A percentile compares a stretch with the other conserved stretches of the same genome.
These are phyloP conservation scores for Dactylellina drechsleri DNA, from an alignment of 2,329 filamentous ascomycete species.

Conservation along the genomic window DNA sequence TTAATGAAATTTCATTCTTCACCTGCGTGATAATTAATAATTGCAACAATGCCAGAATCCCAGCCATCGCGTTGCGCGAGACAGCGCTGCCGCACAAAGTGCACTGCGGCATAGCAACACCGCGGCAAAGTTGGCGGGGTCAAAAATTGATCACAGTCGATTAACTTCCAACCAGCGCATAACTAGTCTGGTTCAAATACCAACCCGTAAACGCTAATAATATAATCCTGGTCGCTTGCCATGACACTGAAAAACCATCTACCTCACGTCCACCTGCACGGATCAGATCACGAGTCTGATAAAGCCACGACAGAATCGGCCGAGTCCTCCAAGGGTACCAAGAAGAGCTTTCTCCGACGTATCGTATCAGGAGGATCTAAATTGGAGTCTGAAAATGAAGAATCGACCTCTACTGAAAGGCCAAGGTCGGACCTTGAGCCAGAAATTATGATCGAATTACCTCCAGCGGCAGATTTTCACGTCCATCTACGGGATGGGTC, in stretches of 20 bases:
- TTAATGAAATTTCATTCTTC: too few species aligned
- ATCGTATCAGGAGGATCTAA: constrained; percentile 32
- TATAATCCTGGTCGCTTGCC: not conserved
- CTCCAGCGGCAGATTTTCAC: constrained; percentile 57
- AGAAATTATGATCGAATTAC: constrained; percentile 56
- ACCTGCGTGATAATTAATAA: too few species aligned
- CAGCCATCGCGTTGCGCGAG: too few species aligned
- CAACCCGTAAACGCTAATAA: not conserved
- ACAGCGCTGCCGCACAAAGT: not conserved
- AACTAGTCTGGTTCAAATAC: not conserved
- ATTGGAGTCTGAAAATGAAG: constrained; percentile 29
- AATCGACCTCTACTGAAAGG: not conserved
- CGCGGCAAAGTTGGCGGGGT: constrained; percentile 35
- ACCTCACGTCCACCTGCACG: constrained; percentile 36
- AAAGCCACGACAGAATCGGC: constrained; percentile 12
- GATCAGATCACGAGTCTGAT: constrained; percentile 26
- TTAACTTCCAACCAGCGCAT: not conserved
- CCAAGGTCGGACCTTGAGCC: constrained; percentile 20
- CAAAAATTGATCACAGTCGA: constrained; percentile 1
- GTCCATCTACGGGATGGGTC: constrained; percentile 76
- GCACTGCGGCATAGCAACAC: constrained; percentile 25
- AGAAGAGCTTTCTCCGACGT: constrained; percentile 41
- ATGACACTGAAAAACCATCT: constrained; percentile 53
- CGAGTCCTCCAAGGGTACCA: constrained; percentile 15
- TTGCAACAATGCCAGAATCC: too few species aligned